Base-by-base conservation (phyloP, 2,329 filamentous ascomycete genomes). In the Didymella keratinophila region DNA sequence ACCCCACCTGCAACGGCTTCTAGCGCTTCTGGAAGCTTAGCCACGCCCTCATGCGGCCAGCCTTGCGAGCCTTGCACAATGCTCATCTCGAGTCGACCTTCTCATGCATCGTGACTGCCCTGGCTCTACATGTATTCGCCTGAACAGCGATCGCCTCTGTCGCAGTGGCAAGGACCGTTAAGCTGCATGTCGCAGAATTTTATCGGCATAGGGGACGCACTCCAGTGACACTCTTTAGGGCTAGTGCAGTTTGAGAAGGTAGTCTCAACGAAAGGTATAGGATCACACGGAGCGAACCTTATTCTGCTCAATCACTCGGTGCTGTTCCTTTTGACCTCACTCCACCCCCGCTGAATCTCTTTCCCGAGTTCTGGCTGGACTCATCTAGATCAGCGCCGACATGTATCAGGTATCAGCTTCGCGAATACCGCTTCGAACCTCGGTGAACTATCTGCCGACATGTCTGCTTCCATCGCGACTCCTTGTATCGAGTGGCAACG, bases 21-120 rank as follows among this genome's bases (percentile, higher is more conserved):
- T 55, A 44, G 39, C 20, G 43, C 43, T 52, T 52, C 48, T n/a
- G 11, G 43, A 58, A 52, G 54, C 54, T 43, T 52, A 49, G 28
- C 21, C 6, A 20, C 25, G 6, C 18, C 23, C 37, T 41, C 37
- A 23, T 41, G 6, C 20, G 18, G 20, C 20, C 37, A 41, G 37
- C 37, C 37, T 14, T 41, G 37, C 37, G 10, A 39, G 18, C 36
- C 32, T n/a, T 36, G 32, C 36, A 20, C 18, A 9, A 39, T 39
- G 18, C 36, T 11, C 36, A 20, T 8, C 18, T 16, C 14, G 18
- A n/a, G n/a, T 37, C 34, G 16, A 9, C 8, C 6, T 18, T 37
- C 16, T 9, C 34, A 16, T 18, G 2, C 7, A 37, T 37, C 34
- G 34, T 8, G 7, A 37, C 7, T 18, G 14, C 34, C 14, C 3